Percentiles rank a stretch among this genome's conserved stretches.
These are phyloP conservation scores for Tillandsia fasciculata DNA, from an alignment of 176 grass and related monocot species.

Conservation along the genomic window DNA sequence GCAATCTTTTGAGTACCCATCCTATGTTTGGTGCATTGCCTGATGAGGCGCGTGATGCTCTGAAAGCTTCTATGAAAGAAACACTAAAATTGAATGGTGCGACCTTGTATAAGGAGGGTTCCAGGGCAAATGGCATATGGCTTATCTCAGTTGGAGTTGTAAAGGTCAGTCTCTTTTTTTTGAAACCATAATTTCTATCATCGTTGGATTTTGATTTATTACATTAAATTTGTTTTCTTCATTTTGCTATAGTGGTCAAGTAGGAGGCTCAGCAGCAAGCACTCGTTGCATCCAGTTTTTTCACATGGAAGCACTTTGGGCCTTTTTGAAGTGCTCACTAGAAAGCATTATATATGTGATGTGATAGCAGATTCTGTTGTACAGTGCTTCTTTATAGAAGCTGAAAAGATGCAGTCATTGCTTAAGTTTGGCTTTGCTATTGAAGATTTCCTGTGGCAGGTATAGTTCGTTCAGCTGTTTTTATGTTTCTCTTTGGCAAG, in stretches of 20 bases:
- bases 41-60: slow-evolving; percentile 34
- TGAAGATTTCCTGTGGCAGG: slow-evolving; percentile 94
- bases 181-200: slow-evolving; percentile 3
- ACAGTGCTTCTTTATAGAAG: slow-evolving; percentile 87
- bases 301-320: slow-evolving; percentile 85
- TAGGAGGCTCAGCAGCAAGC: slow-evolving; percentile 53
- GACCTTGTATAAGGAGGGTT: slow-evolving; percentile 59
- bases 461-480: slow-evolving; percentile 14
- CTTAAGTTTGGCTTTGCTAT: slow-evolving; percentile 44
- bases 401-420: slow-evolving; percentile 72
- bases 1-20: slow-evolving; percentile 57
- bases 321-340: slow-evolving; percentile 73
- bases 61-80: slow-evolving; percentile 64
- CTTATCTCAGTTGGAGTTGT: slow-evolving; percentile 73
- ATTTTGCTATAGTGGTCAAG: slow-evolving; percentile 59
- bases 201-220: neutral
- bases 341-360: slow-evolving; percentile 85
- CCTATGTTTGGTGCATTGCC: slow-evolving; percentile 74
- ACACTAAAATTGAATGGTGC: slow-evolving; percentile 47
- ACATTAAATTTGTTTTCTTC: slow-evolving; percentile 13
- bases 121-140: slow-evolving; percentile 66
- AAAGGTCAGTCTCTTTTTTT: slow-evolving; percentile 41
- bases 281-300: slow-evolving; percentile 71
- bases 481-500: neutral
- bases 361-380: slow-evolving; percentile 71